Base-by-base conservation (phyloP, 1,139 yeast species). In the Taphrina betulina region DNA sequence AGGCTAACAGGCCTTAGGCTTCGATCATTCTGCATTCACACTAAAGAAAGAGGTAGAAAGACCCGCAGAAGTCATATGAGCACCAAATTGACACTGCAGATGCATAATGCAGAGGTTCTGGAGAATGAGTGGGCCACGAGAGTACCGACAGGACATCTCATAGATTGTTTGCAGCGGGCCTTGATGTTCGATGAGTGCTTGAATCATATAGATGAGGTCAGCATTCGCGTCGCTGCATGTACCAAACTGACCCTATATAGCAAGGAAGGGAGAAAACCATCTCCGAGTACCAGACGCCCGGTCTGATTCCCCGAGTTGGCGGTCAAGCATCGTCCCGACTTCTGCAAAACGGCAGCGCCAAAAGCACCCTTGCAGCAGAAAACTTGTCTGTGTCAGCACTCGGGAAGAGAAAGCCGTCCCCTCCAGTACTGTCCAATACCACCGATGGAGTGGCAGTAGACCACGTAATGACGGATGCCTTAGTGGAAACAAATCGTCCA, bases 1-100 rank as follows among this genome's bases (percentile, higher is more conserved):
- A 14, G 19, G 10, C 40, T 24, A 24, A 35, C 29, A 31, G n/a
- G 12, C 14, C 23, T 7, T 42, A 67, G 73, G 74, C 1, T 75
- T 77, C 58, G 94, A 85, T 57, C 75, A 87, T 34, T 77, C 95
- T 1, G 92, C 96, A 0, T 82, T 78, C 66, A 95, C 96, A 0
- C 71, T 92, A 44, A 88, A 85, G 61, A 83, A 85, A 63, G 92
- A 87, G 64, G 95, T 89, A 58, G 68, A 69, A 3, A 68, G 72
- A 48, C n/a, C n/a, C n/a, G n/a, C n/a, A n/a, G n/a, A n/a, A n/a
- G n/a, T n/a, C n/a, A n/a, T 78, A 77, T 60, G 72, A 74, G 1
- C 71, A 73, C 20, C 71, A 75, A 34, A 76, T 84, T 28, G 80
- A n/a, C n/a, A n/a, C n/a, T n/a, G n/a, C 86, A 83, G 66, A 74